Evolutionary conservation across 495 filamentous ascomycete species (phyloP).

Genomic region (Poronia punctata): DNA sequence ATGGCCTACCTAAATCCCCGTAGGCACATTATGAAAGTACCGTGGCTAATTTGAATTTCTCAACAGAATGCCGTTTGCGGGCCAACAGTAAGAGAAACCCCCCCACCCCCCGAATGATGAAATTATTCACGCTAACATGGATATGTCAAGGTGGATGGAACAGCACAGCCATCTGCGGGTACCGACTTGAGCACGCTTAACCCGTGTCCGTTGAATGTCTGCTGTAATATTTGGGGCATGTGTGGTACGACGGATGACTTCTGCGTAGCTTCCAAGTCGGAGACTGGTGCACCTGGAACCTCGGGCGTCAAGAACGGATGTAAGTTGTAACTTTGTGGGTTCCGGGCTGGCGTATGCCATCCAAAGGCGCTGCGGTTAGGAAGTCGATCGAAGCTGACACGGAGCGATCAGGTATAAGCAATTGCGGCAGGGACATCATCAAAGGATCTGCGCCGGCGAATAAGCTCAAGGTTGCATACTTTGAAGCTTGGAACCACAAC

Average conservation of each 20-base stretch:
- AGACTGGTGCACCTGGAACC: conserved; percentile 28
- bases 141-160: conserved; percentile 9
- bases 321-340: too few species aligned
- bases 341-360: too few species aligned
- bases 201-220: conserved; percentile 31
- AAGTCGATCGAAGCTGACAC: too few species aligned
- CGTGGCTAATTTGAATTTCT: too few species aligned
- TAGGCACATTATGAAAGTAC: too few species aligned
- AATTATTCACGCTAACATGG: too few species aligned
- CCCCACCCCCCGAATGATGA: too few species aligned
- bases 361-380: too few species aligned
- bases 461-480: conserved; percentile 21
- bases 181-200: conserved; percentile 20
- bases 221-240: conserved; percentile 34
- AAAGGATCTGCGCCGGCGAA: conserved; percentile 4
- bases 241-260: conserved; percentile 39
- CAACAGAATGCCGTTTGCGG: too few species aligned
- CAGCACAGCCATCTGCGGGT: conserved; percentile 1
- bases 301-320: conserved; percentile 25
- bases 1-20: too few species aligned
- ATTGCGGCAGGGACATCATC: conserved; percentile 31
- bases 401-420: too few species aligned
- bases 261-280: conserved; percentile 21
- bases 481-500: conserved; percentile 18
- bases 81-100: too few species aligned